phyloP scores from a whole-genome alignment of 352 stramenopile species.

The Pythium phragmitis region DNA sequence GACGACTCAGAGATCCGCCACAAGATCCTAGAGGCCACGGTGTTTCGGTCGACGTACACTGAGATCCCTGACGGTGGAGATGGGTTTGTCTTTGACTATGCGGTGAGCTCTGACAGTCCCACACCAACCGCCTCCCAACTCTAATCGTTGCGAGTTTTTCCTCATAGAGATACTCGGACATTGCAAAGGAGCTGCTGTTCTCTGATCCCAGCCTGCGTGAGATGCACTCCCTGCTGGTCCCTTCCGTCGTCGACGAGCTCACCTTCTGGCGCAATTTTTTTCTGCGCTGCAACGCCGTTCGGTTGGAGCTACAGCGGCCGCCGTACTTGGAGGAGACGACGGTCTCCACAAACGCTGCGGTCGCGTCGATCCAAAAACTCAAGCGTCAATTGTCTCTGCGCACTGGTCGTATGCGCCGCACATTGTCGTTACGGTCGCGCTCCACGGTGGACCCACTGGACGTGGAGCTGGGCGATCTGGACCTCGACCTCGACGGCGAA shows the following conservation, averaged over 20 bases:
- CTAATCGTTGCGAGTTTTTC: too few relatives aligned
- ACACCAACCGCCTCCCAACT: background rate
- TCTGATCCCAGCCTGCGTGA: slow-evolving; percentile 64
- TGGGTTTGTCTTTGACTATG: slow-evolving; percentile 59
- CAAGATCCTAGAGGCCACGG: slow-evolving; percentile 58
- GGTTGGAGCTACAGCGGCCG: slow-evolving; percentile 34
- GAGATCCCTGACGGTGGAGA: slow-evolving; percentile 58
- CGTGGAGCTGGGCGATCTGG: slow-evolving; percentile 51
- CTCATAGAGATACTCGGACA: slow-evolving; percentile 39
- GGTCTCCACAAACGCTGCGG: slow-evolving; percentile 28
- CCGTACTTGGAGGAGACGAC: slow-evolving; percentile 53
- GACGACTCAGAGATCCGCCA: slow-evolving; percentile 43
- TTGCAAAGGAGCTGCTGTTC: slow-evolving; percentile 47
- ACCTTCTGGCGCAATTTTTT: slow-evolving; percentile 77
- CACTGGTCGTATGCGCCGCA: slow-evolving; percentile 36
- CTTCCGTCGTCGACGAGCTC: slow-evolving; percentile 46
- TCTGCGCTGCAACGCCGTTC: slow-evolving; percentile 59
- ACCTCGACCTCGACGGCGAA: slow-evolving; percentile 69
- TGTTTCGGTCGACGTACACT: slow-evolving; percentile 63
- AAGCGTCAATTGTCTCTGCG: slow-evolving; percentile 48
- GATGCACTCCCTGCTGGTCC: slow-evolving; percentile 49
- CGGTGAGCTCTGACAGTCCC: slow-evolving; percentile 19
- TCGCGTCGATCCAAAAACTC: slow-evolving; percentile 53
- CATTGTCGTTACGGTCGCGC: slow-evolving; percentile 15
- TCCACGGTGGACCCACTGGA: slow-evolving; percentile 13